Evolutionary conservation across 257 asterid genomes (phyloP).

Genomic region (Plantago major): DNA sequence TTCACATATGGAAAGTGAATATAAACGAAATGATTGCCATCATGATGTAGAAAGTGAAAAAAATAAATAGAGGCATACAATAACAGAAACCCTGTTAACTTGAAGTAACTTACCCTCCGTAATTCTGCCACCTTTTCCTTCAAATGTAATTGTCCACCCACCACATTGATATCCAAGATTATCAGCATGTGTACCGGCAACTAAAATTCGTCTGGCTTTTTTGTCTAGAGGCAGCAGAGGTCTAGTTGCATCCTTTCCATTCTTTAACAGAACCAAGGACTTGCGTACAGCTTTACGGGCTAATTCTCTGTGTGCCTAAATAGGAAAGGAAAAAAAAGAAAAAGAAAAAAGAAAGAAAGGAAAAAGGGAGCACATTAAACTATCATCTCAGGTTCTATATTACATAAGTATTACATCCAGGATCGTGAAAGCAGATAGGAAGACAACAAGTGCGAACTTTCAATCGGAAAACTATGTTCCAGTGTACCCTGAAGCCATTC

Average conservation of each 20-base stretch:
- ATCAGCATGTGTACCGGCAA: slow-evolving; percentile 94
- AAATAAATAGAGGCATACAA: background rate
- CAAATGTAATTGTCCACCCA: slow-evolving; percentile 94
- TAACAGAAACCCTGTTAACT: background rate
- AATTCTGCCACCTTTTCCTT: slow-evolving; percentile 75
- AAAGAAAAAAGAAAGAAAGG: background rate
- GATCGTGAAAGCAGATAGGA: no score
- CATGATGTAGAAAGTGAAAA: no score
- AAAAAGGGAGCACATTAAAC: slow-evolving; percentile 3
- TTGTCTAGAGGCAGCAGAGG: slow-evolving; percentile 78
- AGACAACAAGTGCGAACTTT: no score
- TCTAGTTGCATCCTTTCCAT: slow-evolving; percentile 74
- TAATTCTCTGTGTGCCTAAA: slow-evolving; percentile 44
- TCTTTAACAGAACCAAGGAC: slow-evolving; percentile 85
- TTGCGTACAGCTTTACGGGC: slow-evolving; percentile 60
- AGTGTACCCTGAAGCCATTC: no score
- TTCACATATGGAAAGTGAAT: no score
- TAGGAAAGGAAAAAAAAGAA: background rate
- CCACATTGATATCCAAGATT: slow-evolving; percentile 98
- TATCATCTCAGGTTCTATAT: background rate
- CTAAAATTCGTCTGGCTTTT: slow-evolving; percentile 66
- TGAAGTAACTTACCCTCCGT: slow-evolving; percentile 57
- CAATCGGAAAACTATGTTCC: no score
- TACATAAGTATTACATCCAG: no score
- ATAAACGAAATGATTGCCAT: no score